Percentiles rank a stretch among this genome's conserved stretches.
These are phyloP conservation scores for Parachlorella kessleri DNA, from an alignment of 139 green algal genomes.

Conservation along the genomic window DNA sequence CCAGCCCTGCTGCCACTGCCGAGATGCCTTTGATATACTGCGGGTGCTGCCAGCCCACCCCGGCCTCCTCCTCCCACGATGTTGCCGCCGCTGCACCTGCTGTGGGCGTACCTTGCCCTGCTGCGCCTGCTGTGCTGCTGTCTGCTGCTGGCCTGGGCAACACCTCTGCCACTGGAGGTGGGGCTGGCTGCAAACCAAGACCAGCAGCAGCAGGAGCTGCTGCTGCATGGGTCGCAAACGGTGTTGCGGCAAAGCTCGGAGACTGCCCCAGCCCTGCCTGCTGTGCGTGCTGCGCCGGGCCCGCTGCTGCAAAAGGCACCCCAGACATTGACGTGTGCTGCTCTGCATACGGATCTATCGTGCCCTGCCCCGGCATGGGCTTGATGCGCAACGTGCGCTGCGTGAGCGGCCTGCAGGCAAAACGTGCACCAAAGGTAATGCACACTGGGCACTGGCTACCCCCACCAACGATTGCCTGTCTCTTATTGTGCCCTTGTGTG, in stretches of 20 bases:
- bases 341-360: no score
- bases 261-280: not conserved
- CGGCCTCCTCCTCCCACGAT: not conserved
- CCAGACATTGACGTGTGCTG: not conserved
- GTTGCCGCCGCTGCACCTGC: not conserved
- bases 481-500: no score
- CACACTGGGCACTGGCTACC: no score
- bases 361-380: not conserved
- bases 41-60: no score
- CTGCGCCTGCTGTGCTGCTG: not conserved
- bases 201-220: not conserved
- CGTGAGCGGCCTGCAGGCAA: slow-evolving; percentile 5
- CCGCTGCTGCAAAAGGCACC: not conserved
- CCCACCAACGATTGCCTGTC: no score
- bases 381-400: not conserved
- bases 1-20: slow-evolving; percentile 24
- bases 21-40: slow-evolving; percentile 26
- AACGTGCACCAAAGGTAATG: no score
- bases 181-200: no score
- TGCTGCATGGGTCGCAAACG: not conserved
- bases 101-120: not conserved
- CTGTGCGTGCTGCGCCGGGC: not conserved
- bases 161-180: no score
- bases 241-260: not conserved
- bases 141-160: no score